phyloP scores from a whole-genome alignment of 164 flowering plant genomes.

The Stephania yunnanensis region DNA sequence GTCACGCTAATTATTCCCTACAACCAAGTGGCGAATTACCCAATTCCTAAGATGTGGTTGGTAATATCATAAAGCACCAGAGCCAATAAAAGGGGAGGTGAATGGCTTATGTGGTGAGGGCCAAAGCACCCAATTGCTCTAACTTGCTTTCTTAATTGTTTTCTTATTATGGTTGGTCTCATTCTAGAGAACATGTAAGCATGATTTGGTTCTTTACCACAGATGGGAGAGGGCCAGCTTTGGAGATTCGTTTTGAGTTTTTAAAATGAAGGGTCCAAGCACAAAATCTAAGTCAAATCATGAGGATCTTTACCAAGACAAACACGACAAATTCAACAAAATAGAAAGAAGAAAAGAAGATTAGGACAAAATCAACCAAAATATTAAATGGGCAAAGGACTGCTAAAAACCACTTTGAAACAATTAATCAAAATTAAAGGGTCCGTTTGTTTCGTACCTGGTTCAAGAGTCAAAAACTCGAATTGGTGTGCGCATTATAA shows the following conservation, averaged over 20 bases:
- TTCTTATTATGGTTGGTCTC: slow-evolving; percentile 27
- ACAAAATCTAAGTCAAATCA: slow-evolving; percentile 23
- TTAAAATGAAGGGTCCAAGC: slow-evolving; percentile 1
- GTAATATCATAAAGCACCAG: neutral
- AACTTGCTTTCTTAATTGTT: slow-evolving; percentile 8
- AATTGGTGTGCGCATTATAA: slow-evolving; percentile 2
- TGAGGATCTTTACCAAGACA: slow-evolving; percentile 12
- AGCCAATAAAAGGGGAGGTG: slow-evolving; percentile 9
- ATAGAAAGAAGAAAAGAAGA: neutral
- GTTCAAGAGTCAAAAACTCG: neutral
- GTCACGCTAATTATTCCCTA: neutral
- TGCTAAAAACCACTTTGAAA: neutral
- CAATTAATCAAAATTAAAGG: neutral
- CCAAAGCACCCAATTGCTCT: slow-evolving; percentile 9
- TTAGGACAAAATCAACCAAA: neutral
- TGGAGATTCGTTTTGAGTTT: slow-evolving; percentile 2
- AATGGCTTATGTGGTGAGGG: slow-evolving; percentile 4
- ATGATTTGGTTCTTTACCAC: slow-evolving; percentile 18
- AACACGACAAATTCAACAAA: neutral
- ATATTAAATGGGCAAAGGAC: neutral
- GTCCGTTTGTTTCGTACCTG: neutral
- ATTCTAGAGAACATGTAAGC: slow-evolving; percentile 25
- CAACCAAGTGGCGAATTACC: slow-evolving; percentile 2
- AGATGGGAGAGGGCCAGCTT: slow-evolving; percentile 9
- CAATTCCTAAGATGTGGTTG: slow-evolving; percentile 5